Evolutionary conservation across 129 eudicot genomes (phyloP), one percentile per base, ranked within the genome.

Genomic region (Cynara cardunculus): DNA sequence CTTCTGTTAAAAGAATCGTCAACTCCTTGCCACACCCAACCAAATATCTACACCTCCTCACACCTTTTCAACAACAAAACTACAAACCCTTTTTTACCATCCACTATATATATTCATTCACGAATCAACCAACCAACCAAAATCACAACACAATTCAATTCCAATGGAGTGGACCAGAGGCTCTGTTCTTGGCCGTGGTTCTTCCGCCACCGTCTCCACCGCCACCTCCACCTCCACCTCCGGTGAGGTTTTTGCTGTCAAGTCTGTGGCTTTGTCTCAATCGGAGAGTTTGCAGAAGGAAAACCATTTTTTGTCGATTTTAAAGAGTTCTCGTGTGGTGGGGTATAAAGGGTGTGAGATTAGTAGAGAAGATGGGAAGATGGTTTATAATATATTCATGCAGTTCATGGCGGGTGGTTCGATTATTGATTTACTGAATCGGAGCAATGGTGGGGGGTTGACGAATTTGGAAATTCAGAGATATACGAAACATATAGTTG

Each of bases 111-210:
- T 81, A 66, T 18, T 0, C 8, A 18, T 56, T 16, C 62, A 49
- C 5, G 56, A 72, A 31, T 28, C 37, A 71, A 71, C 66, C 66
- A 53, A 16, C 24, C 65, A 78, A 78, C 73, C 82, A 44, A 30
- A 27, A 32, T 32, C 27, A 77, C 66, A 82, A 81, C 66, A 74
- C 22, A 41, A 1, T 32, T 32, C 2, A 8, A 0, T 37, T 8
- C 2, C 13, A 41, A 93, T 93, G 98, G 87, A 84, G 69, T 93
- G 98, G 98, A 86, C 85, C n/a, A 88, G 94, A 85, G 97, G 97
- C 75, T 81, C 41, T 25, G 35, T 82, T 69, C 86, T 93, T 72
- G 98, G 98, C 84, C 94, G 85, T 32, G 98, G 98, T 34, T 83
- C 97, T 82, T 56, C 97, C 75, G 98, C 94, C 76, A 81, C 88